Percentiles rank a stretch among this genome's conserved stretches.
These are phyloP conservation scores for Chloris gayana DNA, from an alignment of 176 grass and related monocot species.

Conservation along the genomic window DNA sequence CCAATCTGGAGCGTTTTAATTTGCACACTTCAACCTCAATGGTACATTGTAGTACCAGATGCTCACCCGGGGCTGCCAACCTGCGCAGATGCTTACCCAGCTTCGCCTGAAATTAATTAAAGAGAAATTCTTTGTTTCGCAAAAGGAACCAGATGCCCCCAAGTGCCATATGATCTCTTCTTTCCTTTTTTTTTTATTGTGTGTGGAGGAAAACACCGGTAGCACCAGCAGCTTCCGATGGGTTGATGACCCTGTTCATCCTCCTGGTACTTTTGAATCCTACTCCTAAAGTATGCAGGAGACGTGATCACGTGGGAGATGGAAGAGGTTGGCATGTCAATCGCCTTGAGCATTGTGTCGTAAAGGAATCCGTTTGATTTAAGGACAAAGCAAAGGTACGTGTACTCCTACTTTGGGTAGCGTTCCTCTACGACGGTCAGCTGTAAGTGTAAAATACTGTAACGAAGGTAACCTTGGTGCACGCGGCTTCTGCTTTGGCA, in stretches of 20 bases:
- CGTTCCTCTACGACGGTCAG: neutral
- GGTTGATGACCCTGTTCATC: neutral
- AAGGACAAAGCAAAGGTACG: neutral
- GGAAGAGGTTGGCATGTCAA: neutral
- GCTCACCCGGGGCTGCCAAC: no score
- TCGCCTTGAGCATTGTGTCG: neutral
- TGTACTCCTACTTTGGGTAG: neutral
- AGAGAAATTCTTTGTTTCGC: neutral
- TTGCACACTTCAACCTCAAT: no score
- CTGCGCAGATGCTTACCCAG: neutral
- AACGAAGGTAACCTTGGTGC: neutral
- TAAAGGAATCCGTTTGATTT: neutral
- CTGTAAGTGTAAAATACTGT: neutral
- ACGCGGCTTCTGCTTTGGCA: neutral
- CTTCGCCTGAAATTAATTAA: neutral
- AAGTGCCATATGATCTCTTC: neutral
- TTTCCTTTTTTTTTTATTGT: no score
- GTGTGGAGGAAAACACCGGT: neutral
- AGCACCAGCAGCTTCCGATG: neutral
- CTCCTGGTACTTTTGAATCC: neutral
- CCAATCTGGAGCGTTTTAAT: no score
- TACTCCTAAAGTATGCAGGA: neutral
- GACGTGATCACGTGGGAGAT: neutral
- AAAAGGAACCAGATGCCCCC: slow-evolving; percentile 35
- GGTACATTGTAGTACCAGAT: no score